A percentile compares a stretch with the other conserved stretches of the same genome.
Evolutionary conservation across 192 early-diverging fungal species (phyloP).

Genomic region (Chytriomyces sp.): DNA sequence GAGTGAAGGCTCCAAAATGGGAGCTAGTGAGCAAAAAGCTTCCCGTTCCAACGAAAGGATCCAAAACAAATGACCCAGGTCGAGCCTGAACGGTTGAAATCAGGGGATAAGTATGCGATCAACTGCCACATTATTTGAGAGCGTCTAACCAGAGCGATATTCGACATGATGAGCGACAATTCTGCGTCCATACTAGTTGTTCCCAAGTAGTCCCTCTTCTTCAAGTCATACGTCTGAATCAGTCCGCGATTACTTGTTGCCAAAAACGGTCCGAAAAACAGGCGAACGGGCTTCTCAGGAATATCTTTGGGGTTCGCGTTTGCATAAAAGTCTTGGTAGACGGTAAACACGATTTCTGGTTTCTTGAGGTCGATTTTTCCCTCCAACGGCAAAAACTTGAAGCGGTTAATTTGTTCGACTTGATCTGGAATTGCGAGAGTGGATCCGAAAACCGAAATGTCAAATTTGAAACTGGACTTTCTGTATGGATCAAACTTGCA

Average conservation of each 20-base stretch:
- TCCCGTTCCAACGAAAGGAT: constrained; percentile 97
- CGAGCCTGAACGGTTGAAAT: constrained; percentile 46
- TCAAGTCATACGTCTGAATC: constrained; percentile 87
- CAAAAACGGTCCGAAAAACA: constrained; percentile 76
- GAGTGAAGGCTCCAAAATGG: constrained; percentile 88
- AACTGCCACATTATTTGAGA: not conserved
- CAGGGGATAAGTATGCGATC: not conserved
- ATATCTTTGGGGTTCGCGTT: constrained; percentile 7
- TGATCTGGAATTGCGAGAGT: constrained; percentile 78
- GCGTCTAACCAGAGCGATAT: constrained; percentile 78
- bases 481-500: constrained; percentile 34
- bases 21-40: constrained; percentile 92
- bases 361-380: constrained; percentile 85
- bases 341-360: constrained; percentile 74
- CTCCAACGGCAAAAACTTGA: constrained; percentile 81
- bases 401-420: constrained; percentile 78
- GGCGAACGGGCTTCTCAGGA: constrained; percentile 38
- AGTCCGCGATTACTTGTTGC: constrained; percentile 73
- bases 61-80: constrained; percentile 81
- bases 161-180: constrained; percentile 94
- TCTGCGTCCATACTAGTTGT: constrained; percentile 99
- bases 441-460: constrained; percentile 74
- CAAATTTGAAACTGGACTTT: constrained; percentile 46
- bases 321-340: constrained; percentile 75
- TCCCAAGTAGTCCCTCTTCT: constrained; percentile 93